Evolutionary conservation across 768 basidiomycete genomes (phyloP), one percentile per base, ranked within the genome.

Genomic region (Termitomyces sp.): DNA sequence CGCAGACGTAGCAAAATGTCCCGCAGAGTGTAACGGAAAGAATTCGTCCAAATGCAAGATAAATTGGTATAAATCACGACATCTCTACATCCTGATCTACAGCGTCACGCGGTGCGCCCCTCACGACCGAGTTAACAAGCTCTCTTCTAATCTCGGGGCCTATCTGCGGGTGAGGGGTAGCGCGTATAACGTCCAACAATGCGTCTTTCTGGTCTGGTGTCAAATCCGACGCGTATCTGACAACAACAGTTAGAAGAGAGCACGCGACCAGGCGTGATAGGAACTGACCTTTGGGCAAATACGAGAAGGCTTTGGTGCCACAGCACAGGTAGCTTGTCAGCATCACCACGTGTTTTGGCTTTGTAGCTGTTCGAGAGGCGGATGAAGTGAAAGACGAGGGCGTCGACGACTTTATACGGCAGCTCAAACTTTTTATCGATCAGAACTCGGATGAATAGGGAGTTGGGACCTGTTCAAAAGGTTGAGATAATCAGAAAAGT

Each of bases 161-260:
- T 66, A 98, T 97, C 69, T 93, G 88, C 7, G 87, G 79, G 69
- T 99, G 97, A 8, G 88, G 85, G 39, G 92, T 88, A 5, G 83
- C 88, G 26, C 94, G 85, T 48, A 95, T 81, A 43, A 98, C 94
- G 64, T 98, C 96, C 54, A 98, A 74, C n/a, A 99, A 76, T 0
- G 96, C 94, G 69, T 98, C 94, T 71, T 98, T 98, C 67, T 99
- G 97, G 69, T 99, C 96, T 2, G 92, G 91, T 0, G 96, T 96
- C 65, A 99, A 71, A 73, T 98, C 95, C 18, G 89, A 85, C 6
- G 93, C 89, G 73, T 98, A 99, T 67, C 95, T 97, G 66, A 5
- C 37, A n/a, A 46, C 9, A 30, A 53, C 27, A 40, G 27, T 34
- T 13, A 62, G 60, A 22, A 48, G n/a, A 46, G 56, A 27, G 20